Conservation (phyloP, 768 basidiomycete species). For the Leccinum barrowsii region DNA sequence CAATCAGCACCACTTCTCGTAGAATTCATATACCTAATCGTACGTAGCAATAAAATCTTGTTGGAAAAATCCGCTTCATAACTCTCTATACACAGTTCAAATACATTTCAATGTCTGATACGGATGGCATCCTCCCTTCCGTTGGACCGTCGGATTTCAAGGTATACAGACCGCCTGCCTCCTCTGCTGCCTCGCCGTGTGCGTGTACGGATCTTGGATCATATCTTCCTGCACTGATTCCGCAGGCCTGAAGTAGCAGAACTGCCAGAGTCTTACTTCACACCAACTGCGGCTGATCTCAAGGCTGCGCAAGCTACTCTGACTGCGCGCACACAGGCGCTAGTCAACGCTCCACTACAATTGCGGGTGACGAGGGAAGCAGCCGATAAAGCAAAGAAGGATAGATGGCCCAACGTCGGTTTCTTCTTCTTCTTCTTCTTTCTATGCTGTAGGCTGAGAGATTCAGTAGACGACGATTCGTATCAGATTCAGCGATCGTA, state of each 20-base stretch:
- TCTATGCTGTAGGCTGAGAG: slow-evolving; percentile 17
- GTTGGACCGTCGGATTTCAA: slow-evolving; percentile 36
- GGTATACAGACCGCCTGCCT: slow-evolving; percentile 44
- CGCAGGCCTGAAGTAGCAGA: slow-evolving; percentile 34
- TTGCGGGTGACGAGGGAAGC: slow-evolving; percentile 62
- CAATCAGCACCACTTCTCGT: background rate
- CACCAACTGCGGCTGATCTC: slow-evolving; percentile 67
- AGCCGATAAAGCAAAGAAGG: slow-evolving; percentile 52
- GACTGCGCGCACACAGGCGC: slow-evolving; percentile 54
- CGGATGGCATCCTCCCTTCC: background rate
- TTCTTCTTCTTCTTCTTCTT: background rate
- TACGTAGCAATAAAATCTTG: slow-evolving; percentile 9
- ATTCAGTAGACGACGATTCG: slow-evolving; percentile 70
- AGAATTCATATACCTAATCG: slow-evolving; percentile 4
- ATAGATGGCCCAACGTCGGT: slow-evolving; percentile 70
- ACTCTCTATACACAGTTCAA: slow-evolving; percentile 10
- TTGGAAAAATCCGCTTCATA: slow-evolving; percentile 15
- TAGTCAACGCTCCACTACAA: slow-evolving; percentile 69
- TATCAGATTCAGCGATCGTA: slow-evolving; percentile 76
- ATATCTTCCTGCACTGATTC: slow-evolving; percentile 4
- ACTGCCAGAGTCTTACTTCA: slow-evolving; percentile 73
- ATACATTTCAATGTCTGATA: slow-evolving; percentile 26
- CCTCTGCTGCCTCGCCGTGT: slow-evolving; percentile 32
- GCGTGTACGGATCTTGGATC: slow-evolving; percentile 21
- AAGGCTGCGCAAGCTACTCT: slow-evolving; percentile 63